Base-by-base conservation (phyloP, 768 basidiomycete genomes). In the Lactarius akahatsu region DNA sequence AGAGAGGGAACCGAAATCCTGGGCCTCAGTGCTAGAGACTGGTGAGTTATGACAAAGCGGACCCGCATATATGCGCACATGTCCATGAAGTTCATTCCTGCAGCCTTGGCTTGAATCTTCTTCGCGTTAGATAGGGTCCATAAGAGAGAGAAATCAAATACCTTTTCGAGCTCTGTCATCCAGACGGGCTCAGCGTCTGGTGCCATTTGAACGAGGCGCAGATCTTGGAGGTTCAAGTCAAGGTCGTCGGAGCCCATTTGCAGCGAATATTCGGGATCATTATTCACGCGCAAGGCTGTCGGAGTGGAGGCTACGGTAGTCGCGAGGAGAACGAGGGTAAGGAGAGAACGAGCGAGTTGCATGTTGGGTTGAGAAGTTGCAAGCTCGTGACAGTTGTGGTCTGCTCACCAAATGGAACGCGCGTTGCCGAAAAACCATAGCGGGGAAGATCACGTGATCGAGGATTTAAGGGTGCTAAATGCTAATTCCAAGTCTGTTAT, bases 91-190 rank as follows among this genome's bases (percentile, higher is more conserved):
- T 84, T 88, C 78, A 87, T 72, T 68, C 92, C 92, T 70, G 83
- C 81, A 59, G 87, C 86, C 77, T 91, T 96, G 67, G 86, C 83
- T 72, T 86, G 79, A 67, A 96, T 89, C 92, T 94, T 70, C 23
- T 18, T 23, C 41, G 40, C 13, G 34, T 63, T 28, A 66, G 63
- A 16, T 3, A 45, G 20, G 30, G 1, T 6, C 13, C 15, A 26
- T 61, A 55, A 56, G 30, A 50, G 30, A 56, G 57, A 59, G 62
- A 54, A 59, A 3, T 63, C 18, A 32, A 8, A 26, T 41, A 90
- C 91, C 87, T 96, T 97, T 71, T 95, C 89, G n/a, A 90, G 77
- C 77, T 97, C 95, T 16, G 93, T 85, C 79, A 94, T 89, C 89
- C 86, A 90, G 60, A 89, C 83, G 4, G 92, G 89, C 13, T 79